phyloP scores from a whole-genome alignment of 2,329 filamentous ascomycete genomes.

The Blastomyces percursus region DNA sequence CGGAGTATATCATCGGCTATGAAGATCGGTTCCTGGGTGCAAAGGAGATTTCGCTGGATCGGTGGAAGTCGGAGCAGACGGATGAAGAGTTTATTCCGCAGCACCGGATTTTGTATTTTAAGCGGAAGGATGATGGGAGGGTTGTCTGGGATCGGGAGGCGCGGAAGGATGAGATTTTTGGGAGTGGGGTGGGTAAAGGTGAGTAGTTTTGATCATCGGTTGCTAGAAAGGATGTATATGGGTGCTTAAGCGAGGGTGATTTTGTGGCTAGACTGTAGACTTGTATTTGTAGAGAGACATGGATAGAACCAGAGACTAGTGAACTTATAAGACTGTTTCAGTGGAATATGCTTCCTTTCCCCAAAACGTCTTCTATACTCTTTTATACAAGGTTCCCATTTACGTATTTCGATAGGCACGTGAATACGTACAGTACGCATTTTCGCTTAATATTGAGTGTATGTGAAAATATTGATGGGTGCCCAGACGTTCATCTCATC shows the following conservation, averaged over 20 bases:
- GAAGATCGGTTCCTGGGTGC: conserved; percentile 43
- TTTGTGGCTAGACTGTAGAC: background rate
- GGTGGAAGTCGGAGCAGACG: conserved; percentile 45
- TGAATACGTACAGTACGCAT: background rate
- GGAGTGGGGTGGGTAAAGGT: conserved; percentile 26
- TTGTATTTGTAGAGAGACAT: background rate
- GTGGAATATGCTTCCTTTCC: background rate
- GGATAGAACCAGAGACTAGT: background rate
- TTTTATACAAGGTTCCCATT: background rate
- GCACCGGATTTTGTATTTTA: conserved; percentile 44
- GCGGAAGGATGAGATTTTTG: conserved; percentile 40
- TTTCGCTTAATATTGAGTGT: background rate
- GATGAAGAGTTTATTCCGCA: conserved; percentile 48
- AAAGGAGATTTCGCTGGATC: conserved; percentile 37
- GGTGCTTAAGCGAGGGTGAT: background rate
- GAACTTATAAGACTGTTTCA: background rate
- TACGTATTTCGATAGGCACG: background rate
- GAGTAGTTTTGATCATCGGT: background rate
- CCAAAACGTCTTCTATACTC: background rate
- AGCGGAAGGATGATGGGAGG: conserved; percentile 28
- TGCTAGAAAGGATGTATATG: background rate
- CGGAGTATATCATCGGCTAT: conserved; percentile 43
- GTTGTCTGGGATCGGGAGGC: conserved; percentile 42
- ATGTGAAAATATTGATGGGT: background rate
- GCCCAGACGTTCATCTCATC: background rate